These are phyloP conservation scores for Avena insularis DNA, from an alignment of 176 grass and related monocot species.

Conservation along the genomic window DNA sequence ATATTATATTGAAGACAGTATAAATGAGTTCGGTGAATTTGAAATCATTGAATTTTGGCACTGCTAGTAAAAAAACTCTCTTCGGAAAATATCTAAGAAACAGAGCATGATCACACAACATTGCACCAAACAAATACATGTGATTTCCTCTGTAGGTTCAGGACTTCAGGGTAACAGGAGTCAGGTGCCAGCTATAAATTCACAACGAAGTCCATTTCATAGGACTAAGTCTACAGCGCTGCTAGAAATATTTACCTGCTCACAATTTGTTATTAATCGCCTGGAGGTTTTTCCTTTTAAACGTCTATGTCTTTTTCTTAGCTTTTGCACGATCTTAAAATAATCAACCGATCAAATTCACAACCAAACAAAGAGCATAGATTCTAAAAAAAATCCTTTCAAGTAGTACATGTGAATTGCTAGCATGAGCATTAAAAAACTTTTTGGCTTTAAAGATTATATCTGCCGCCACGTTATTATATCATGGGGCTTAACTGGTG, in stretches of 20 bases:
- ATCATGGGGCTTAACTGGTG: too few species aligned
- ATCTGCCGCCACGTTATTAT: too few species aligned
- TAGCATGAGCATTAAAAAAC: background rate
- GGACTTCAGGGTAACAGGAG: too few species aligned
- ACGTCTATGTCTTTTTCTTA: background rate
- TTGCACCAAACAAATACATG: background rate
- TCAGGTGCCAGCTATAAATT: constrained; percentile 6
- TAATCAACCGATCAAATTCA: background rate
- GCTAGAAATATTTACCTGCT: background rate
- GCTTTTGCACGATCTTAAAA: background rate
- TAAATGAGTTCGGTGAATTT: background rate
- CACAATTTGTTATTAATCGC: background rate
- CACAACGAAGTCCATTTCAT: background rate
- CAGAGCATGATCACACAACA: background rate
- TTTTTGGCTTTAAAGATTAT: too few species aligned
- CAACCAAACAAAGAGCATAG: background rate
- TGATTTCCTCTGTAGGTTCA: too few species aligned
- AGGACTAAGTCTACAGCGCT: constrained; percentile 1
- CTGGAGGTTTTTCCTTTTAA: background rate
- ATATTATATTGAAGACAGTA: background rate
- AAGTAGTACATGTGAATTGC: background rate
- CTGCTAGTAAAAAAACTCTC: background rate
- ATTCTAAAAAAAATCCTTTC: background rate
- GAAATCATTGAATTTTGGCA: background rate
- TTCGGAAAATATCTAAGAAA: constrained; percentile 8